Percentiles rank a stretch among this genome's conserved stretches.
Evolutionary conservation across 1,284 basidiomycete species (phyloP).

Genomic region (Xerocomus minutiporus): DNA sequence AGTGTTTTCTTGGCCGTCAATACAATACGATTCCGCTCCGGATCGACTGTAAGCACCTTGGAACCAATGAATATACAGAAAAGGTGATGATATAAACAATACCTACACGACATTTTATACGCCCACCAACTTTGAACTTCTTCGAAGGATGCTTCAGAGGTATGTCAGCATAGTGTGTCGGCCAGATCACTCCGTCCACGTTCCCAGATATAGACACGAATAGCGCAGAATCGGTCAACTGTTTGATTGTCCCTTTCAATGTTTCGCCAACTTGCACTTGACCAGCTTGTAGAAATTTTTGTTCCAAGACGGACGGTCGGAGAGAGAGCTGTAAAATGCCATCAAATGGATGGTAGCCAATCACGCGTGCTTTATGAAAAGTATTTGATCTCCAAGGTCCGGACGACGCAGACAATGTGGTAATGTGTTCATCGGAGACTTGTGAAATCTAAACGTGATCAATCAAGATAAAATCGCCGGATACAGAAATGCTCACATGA

Average conservation of each 20-base stretch:
- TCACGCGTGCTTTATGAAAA: slow-evolving; percentile 83
- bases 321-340: slow-evolving; percentile 85
- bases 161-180: slow-evolving; percentile 94
- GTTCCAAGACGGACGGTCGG: slow-evolving; percentile 78
- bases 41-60: slow-evolving; percentile 84
- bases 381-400: slow-evolving; percentile 80
- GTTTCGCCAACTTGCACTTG: slow-evolving; percentile 84
- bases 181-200: slow-evolving; percentile 92
- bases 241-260: slow-evolving; percentile 82
- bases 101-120: slow-evolving; percentile 82
- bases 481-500: slow-evolving; percentile 56
- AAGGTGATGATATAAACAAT: background rate
- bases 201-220: slow-evolving; percentile 84
- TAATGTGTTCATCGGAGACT: slow-evolving; percentile 86
- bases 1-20: slow-evolving; percentile 93
- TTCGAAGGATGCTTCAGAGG: slow-evolving; percentile 87
- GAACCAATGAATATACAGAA: slow-evolving; percentile 9
- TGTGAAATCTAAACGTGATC: slow-evolving; percentile 75
- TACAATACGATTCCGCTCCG: slow-evolving; percentile 75
- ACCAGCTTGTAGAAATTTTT: slow-evolving; percentile 81
- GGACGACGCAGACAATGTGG: slow-evolving; percentile 63
- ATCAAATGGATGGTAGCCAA: slow-evolving; percentile 85
- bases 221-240: slow-evolving; percentile 72
- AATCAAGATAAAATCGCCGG: slow-evolving; percentile 3
- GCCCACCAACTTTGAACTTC: slow-evolving; percentile 82